Conservation (phyloP, 441 rosid species). For the Aquilaria agallochum region DNA sequence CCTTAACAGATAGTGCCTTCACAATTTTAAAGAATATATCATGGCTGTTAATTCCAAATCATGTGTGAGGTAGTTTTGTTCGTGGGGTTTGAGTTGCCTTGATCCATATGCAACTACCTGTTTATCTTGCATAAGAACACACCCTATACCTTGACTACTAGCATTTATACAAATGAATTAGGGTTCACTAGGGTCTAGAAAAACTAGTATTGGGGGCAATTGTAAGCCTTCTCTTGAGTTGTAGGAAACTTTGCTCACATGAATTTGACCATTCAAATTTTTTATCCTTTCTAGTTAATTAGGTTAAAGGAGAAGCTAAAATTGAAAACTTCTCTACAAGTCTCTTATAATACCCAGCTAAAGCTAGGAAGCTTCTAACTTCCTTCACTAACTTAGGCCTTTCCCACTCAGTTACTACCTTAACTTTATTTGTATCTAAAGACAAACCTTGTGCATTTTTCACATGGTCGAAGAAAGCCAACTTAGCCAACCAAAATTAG, state of each 20-base stretch:
- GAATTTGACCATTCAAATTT: neutral
- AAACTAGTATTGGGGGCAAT: too few relatives aligned
- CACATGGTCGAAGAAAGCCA: neutral
- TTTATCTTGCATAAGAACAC: constrained; percentile 6
- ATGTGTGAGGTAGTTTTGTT: constrained; percentile 1
- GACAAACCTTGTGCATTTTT: neutral
- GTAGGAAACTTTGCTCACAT: constrained; percentile 9
- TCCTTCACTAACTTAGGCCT: neutral
- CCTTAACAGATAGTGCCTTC: constrained; percentile 4
- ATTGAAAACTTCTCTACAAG: too few relatives aligned
- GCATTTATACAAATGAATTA: neutral
- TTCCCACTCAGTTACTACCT: neutral
- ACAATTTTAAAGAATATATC: neutral
- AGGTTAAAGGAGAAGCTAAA: neutral
- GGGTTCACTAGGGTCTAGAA: neutral
- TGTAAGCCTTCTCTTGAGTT: neutral
- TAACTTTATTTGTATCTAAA: neutral
- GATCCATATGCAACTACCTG: constrained; percentile 8
- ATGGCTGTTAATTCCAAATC: neutral
- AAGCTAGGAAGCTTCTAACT: neutral
- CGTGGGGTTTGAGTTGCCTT: neutral
- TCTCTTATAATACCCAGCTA: neutral
- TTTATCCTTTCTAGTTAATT: neutral
- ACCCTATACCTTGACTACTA: neutral
- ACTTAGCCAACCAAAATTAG: neutral